A percentile compares a stretch with the other conserved stretches of the same genome.
Evolutionary conservation across 106 monocot species (phyloP).

Genomic region (Apostasia ramifera): DNA sequence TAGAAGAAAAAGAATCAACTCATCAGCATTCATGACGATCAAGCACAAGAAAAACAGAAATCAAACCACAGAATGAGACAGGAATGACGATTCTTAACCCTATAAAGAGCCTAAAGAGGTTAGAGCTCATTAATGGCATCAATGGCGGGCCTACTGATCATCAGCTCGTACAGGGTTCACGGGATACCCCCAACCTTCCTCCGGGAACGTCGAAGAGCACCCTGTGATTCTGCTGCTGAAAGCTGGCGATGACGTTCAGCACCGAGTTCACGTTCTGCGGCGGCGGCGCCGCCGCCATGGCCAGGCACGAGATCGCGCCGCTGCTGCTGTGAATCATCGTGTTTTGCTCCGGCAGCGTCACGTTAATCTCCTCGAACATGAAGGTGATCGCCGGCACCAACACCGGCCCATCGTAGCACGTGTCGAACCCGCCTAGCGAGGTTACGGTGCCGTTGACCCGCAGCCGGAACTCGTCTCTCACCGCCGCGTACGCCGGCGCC

Average conservation of each 20-base stretch:
- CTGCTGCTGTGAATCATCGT: constrained; percentile 62
- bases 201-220: constrained; percentile 60
- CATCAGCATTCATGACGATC: no score
- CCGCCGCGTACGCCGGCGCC: constrained; percentile 55
- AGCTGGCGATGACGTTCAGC: constrained; percentile 78
- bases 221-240: constrained; percentile 96
- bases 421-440: constrained; percentile 28
- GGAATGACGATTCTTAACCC: no score
- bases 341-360: constrained; percentile 74
- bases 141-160: no score
- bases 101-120: no score
- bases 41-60: no score
- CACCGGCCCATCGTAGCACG: constrained; percentile 60
- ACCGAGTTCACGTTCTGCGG: constrained; percentile 76
- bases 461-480: constrained; percentile 67
- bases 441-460: constrained; percentile 13
- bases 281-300: constrained; percentile 70
- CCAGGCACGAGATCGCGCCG: constrained; percentile 52
- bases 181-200: constrained; percentile 50
- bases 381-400: constrained; percentile 47
- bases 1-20: no score
- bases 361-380: constrained; percentile 53
- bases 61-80: no score
- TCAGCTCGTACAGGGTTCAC: constrained; percentile 51
- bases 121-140: no score